Conservation (phyloP, 306 rosid genomes). For the Prunus campanulata region DNA sequence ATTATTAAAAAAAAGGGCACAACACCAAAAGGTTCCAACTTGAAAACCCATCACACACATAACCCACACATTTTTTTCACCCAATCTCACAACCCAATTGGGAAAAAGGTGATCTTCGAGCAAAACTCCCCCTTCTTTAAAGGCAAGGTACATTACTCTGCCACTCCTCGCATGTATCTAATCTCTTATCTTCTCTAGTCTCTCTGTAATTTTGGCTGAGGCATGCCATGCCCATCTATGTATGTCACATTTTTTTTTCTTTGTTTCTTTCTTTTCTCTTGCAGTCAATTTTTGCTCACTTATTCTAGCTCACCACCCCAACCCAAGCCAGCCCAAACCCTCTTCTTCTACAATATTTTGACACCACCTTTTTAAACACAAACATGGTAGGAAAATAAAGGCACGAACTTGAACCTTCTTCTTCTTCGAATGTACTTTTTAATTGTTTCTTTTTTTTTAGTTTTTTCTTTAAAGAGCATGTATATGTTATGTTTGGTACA, state of each 20-base stretch:
- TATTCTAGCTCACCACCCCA: slow-evolving; percentile 28
- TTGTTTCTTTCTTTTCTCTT: neutral
- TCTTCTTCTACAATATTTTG: neutral
- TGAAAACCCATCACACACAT: slow-evolving; percentile 6
- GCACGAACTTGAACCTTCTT: slow-evolving; percentile 32
- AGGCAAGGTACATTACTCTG: slow-evolving; percentile 34
- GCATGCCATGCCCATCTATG: slow-evolving; percentile 30
- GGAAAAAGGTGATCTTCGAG: slow-evolving; percentile 21
- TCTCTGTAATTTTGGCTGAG: slow-evolving; percentile 30
- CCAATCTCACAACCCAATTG: slow-evolving; percentile 13
- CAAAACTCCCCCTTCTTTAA: slow-evolving; percentile 22
- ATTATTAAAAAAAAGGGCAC: neutral
- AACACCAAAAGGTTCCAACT: neutral
- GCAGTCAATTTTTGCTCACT: slow-evolving; percentile 57
- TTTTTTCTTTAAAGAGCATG: slow-evolving; percentile 16
- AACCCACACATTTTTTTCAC: slow-evolving; percentile 13
- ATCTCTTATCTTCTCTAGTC: slow-evolving; percentile 17
- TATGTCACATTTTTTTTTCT: slow-evolving; percentile 50
- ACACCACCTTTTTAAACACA: neutral
- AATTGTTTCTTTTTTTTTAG: slow-evolving; percentile 14
- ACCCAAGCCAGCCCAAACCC: slow-evolving; percentile 13
- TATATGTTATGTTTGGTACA: slow-evolving; percentile 36
- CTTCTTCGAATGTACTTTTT: slow-evolving; percentile 31
- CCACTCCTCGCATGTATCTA: slow-evolving; percentile 16
- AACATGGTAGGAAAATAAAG: slow-evolving; percentile 7